Conservation (phyloP, 2,329 filamentous ascomycete species). For the Neophaeococcomyces mojaviensis region DNA sequence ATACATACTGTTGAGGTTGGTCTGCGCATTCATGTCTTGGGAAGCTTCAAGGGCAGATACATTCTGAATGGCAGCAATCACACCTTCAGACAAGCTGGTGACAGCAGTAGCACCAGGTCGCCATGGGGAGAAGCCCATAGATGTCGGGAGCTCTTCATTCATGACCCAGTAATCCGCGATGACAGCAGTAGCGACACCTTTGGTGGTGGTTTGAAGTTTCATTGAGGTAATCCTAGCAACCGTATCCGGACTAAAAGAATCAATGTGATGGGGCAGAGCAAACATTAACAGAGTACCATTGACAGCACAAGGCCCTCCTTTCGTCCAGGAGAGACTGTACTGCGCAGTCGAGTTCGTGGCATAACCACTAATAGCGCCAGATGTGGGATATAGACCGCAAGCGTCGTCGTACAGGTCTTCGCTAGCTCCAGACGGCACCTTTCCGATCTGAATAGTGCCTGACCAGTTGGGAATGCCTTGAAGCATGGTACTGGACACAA, state of each 20-base stretch:
- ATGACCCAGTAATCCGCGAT: slow-evolving; percentile 69
- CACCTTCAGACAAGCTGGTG: slow-evolving; percentile 36
- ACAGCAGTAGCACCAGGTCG: slow-evolving; percentile 38
- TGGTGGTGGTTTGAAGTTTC: slow-evolving; percentile 71
- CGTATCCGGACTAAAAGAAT: slow-evolving; percentile 60
- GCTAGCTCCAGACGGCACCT: slow-evolving; percentile 56
- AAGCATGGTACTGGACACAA: slow-evolving; percentile 59
- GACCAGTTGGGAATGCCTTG: slow-evolving; percentile 61
- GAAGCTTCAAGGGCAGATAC: slow-evolving; percentile 65
- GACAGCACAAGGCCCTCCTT: slow-evolving; percentile 54
- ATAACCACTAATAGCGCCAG: slow-evolving; percentile 57
- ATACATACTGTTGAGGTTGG: slow-evolving; percentile 80
- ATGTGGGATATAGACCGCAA: slow-evolving; percentile 65
- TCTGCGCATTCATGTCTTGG: slow-evolving; percentile 66
- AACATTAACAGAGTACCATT: slow-evolving; percentile 66
- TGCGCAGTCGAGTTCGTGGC: slow-evolving; percentile 53
- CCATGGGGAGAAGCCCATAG: slow-evolving; percentile 76
- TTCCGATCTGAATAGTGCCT: slow-evolving; percentile 76
- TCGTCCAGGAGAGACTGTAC: slow-evolving; percentile 69
- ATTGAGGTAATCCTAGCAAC: slow-evolving; percentile 44
- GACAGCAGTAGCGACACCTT: slow-evolving; percentile 69
- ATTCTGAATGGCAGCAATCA: slow-evolving; percentile 52
- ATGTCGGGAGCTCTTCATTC: slow-evolving; percentile 65
- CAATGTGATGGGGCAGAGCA: slow-evolving; percentile 75
- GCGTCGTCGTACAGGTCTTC: slow-evolving; percentile 68